Conservation (phyloP, 257 asterid genomes). For the Oldenlandia corymbosa region DNA sequence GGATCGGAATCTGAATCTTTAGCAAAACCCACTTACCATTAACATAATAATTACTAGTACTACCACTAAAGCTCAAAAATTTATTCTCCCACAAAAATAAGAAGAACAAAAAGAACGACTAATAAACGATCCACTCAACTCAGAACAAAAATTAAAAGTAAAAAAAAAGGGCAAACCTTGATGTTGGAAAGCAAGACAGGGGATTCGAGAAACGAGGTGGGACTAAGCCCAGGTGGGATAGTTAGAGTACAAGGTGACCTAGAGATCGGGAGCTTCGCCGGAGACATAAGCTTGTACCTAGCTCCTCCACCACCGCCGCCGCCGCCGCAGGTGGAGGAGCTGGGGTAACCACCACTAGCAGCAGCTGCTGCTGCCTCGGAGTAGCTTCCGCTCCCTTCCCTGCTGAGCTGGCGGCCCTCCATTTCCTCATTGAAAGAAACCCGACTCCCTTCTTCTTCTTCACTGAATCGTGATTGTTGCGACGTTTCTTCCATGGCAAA, state of each 20-base stretch:
- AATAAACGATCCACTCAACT: not conserved
- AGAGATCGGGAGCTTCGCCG: conserved; percentile 97
- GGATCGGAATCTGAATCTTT: conserved; percentile 43
- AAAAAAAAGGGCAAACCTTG: conserved; percentile 42
- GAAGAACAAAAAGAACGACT: not conserved
- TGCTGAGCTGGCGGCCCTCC: not conserved
- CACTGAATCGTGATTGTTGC: conserved; percentile 9
- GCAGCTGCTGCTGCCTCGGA: conserved; percentile 10
- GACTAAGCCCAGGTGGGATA: conserved; percentile 92
- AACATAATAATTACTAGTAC: conserved; percentile 12
- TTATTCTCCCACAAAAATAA: not conserved
- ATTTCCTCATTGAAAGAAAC: conserved; percentile 9
- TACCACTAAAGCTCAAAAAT: not conserved
- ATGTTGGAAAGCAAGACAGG: conserved; percentile 92
- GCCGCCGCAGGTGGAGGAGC: conserved; percentile 8
- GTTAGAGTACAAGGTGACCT: conserved; percentile 69
- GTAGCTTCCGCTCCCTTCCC: conserved; percentile 7
- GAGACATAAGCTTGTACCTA: conserved; percentile 81
- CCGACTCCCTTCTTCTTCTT: not conserved
- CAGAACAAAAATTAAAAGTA: not conserved
- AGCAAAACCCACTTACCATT: conserved; percentile 28
- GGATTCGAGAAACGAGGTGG: conserved; percentile 89
- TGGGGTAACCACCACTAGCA: not conserved
- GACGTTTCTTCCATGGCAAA: conserved; percentile 17
- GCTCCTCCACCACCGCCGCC: conserved; percentile 37